These are phyloP conservation scores for Mycosphaerelloides madeirae DNA, from an alignment of 2,329 filamentous ascomycete species.

Conservation along the genomic window DNA sequence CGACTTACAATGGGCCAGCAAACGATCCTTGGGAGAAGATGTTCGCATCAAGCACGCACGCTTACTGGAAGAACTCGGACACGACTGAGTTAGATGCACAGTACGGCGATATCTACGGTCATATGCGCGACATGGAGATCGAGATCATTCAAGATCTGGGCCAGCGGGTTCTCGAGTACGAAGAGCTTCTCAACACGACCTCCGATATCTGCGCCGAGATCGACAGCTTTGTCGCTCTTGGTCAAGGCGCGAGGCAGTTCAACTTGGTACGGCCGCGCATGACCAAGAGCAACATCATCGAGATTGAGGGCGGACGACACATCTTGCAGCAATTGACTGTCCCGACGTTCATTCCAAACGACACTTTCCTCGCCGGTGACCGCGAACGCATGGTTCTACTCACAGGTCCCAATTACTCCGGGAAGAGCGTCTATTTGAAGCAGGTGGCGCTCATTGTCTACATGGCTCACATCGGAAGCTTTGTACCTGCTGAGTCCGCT, in stretches of 20 bases:
- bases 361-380: conserved; percentile 66
- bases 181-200: conserved; percentile 60
- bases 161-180: conserved; percentile 63
- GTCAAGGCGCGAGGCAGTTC: conserved; percentile 70
- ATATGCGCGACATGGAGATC: conserved; percentile 84
- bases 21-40: conserved; percentile 69
- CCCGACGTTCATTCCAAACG: conserved; percentile 75
- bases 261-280: conserved; percentile 66
- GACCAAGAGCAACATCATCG: conserved; percentile 63
- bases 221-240: conserved; percentile 77
- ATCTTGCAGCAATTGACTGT: conserved; percentile 81
- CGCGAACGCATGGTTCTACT: conserved; percentile 66
- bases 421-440: conserved; percentile 93
- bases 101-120: conserved; percentile 78
- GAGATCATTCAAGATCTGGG: conserved; percentile 78
- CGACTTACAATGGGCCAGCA: conserved; percentile 56
- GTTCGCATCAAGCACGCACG: conserved; percentile 63
- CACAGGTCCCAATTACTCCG: conserved; percentile 93
- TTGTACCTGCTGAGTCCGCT: conserved; percentile 74
- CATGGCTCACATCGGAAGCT: conserved; percentile 87
- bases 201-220: conserved; percentile 82
- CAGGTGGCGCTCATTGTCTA: conserved; percentile 88
- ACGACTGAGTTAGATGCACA: conserved; percentile 77
- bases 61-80: conserved; percentile 80
- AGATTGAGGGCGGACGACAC: conserved; percentile 76